Evolutionary conservation across 352 stramenopile species (phyloP).

Genomic region (Globisporangium iwayamae): DNA sequence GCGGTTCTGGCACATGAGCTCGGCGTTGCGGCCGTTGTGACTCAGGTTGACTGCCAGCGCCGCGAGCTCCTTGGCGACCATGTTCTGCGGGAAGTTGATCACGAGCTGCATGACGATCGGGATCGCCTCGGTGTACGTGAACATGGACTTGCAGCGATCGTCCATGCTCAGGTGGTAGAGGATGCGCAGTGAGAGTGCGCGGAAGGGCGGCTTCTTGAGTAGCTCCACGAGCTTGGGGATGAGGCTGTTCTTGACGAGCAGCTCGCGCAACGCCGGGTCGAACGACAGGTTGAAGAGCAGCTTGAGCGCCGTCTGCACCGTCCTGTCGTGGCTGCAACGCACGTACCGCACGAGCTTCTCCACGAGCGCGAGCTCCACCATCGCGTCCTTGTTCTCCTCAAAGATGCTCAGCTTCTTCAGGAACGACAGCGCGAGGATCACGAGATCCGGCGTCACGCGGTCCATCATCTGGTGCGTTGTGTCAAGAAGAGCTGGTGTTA

Average conservation of each 20-base stretch:
- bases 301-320: constrained; percentile 79
- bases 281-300: constrained; percentile 96
- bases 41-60: constrained; percentile 94
- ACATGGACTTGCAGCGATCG: constrained; percentile 94
- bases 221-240: constrained; percentile 92
- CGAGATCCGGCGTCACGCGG: constrained; percentile 80
- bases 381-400: constrained; percentile 93
- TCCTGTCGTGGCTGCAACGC: constrained; percentile 84
- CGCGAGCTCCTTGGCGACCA: constrained; percentile 91
- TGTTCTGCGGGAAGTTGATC: constrained; percentile 92
- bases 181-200: constrained; percentile 83
- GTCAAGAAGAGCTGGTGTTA: constrained; percentile 5
- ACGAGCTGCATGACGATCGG: constrained; percentile 93
- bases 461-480: constrained; percentile 71
- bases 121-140: constrained; percentile 93
- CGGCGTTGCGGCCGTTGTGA: constrained; percentile 86
- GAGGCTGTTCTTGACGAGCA: constrained; percentile 86
- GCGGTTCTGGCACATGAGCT: constrained; percentile 88
- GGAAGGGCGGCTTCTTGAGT: constrained; percentile 91
- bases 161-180: constrained; percentile 95
- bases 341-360: constrained; percentile 80
- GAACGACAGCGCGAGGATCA: constrained; percentile 90
- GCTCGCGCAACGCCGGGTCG: constrained; percentile 77
- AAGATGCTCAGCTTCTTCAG: constrained; percentile 94
- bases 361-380: constrained; percentile 80